Evolutionary conservation across 2,329 filamentous ascomycete genomes (phyloP), one percentile per base, ranked within the genome.

Genomic region (Neonectria faginata): DNA sequence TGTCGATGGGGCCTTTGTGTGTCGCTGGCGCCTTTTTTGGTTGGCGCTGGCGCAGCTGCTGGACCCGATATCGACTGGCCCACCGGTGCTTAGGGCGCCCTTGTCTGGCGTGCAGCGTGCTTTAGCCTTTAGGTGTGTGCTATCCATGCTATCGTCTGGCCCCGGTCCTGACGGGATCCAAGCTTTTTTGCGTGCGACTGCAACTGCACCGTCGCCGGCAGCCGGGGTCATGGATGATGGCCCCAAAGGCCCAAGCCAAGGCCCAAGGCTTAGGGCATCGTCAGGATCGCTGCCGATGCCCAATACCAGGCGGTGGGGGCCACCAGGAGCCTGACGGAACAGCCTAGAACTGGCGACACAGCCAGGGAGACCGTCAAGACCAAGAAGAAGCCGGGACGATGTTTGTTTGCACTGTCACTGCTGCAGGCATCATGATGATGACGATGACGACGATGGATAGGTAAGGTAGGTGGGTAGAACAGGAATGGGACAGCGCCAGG

Each of bases 11-110:
- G 64, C 66, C 58, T 44, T 70, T 57, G 57, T 68, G 57, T 68
- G 57, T 68, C 53, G 62, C 65, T 72, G 70, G 67, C 66, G 69
- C 62, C 67, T 48, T 61, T 71, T 71, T 62, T 62, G 61, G 68
- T 66, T 71, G 70, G 66, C 67, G 64, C 62, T 69, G 69, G 64
- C 66, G 64, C 52, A 67, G 66, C 60, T 59, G 58, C 61, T 66
- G 65, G 68, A 63, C 60, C 58, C 58, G 57, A 42, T 51, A 65
- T 57, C 57, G 60, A 69, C 50, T 69, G 63, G 57, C 62, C 65
- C 65, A 63, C 57, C 22, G 41, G 64, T 51, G 44, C 55, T 58
- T 60, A 39, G 57, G 57, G 50, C 57, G 48, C 57, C 22, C 57
- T 47, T 54, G 50, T 50, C 16, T 29, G 33, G 39, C 39, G 39